phyloP scores from a whole-genome alignment of 805 yeast genomes.

The Saccharomycopsis amapae region DNA sequence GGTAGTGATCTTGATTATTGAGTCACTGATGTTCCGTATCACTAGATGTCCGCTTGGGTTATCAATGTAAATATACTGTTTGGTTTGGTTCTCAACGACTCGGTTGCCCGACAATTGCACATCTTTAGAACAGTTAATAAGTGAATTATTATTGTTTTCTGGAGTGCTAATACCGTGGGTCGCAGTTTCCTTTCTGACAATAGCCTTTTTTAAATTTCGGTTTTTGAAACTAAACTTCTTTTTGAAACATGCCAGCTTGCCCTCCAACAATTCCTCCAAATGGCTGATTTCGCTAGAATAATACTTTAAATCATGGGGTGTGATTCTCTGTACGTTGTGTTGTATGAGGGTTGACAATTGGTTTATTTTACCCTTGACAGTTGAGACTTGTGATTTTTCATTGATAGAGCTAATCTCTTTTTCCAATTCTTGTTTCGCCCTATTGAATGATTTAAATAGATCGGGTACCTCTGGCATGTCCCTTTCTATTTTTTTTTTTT shows the following conservation, averaged over 20 bases:
- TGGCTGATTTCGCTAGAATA: constrained; percentile 6
- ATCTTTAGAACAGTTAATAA: neutral
- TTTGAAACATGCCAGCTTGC: constrained; percentile 2
- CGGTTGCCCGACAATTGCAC: neutral
- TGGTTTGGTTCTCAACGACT: neutral
- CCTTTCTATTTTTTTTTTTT: no score
- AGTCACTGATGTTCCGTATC: neutral
- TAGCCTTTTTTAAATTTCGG: neutral
- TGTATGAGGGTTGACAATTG: neutral
- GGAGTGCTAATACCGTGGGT: no score
- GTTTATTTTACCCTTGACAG: no score
- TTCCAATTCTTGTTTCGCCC: no score
- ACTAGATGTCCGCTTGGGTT: neutral
- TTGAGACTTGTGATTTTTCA: no score
- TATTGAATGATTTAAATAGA: no score
- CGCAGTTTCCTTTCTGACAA: neutral
- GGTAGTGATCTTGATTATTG: neutral
- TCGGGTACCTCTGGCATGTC: no score
- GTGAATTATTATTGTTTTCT: no score
- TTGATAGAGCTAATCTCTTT: neutral
- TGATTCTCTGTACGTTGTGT: neutral
- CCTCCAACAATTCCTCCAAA: neutral
- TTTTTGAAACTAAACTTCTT: constrained; percentile 4
- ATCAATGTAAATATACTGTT: neutral
- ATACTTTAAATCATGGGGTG: constrained; percentile 7